A percentile compares a stretch with the other conserved stretches of the same genome.
These are phyloP conservation scores for Amylostereum areolatum DNA, from an alignment of 1,284 basidiomycete species.

Conservation along the genomic window DNA sequence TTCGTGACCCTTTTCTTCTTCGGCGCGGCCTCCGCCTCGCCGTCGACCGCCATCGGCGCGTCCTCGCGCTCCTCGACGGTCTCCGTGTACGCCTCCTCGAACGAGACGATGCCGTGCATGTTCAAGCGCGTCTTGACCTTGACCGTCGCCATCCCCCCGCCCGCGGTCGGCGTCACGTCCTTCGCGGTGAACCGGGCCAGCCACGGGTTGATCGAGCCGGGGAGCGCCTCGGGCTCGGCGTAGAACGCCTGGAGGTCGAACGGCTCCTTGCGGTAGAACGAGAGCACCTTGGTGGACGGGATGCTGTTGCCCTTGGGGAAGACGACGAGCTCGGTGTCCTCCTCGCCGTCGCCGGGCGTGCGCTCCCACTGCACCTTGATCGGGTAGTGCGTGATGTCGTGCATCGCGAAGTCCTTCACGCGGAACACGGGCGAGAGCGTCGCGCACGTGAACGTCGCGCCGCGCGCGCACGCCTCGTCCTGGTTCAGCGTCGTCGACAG, in stretches of 20 bases:
- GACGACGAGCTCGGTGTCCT: constrained; percentile 84
- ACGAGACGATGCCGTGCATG: constrained; percentile 78
- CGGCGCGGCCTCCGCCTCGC: constrained; percentile 47
- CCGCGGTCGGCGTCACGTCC: constrained; percentile 60
- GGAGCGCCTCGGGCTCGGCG: constrained; percentile 62
- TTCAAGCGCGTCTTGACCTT: constrained; percentile 89
- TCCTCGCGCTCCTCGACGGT: constrained; percentile 78
- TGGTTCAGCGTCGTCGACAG: constrained; percentile 90
- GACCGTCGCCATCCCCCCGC: constrained; percentile 72
- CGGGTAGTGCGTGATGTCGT: constrained; percentile 80
- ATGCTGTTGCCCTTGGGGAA: constrained; percentile 80
- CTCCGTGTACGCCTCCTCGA: constrained; percentile 82
- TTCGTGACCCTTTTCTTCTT: constrained; percentile 80
- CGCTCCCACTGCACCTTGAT: constrained; percentile 86
- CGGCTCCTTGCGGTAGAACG: constrained; percentile 84
- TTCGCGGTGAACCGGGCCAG: constrained; percentile 78
- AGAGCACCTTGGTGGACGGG: constrained; percentile 90
- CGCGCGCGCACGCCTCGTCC: constrained; percentile 91
- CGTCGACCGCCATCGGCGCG: constrained; percentile 68
- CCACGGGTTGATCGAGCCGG: constrained; percentile 79
- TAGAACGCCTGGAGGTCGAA: constrained; percentile 87
- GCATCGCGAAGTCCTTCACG: constrained; percentile 85
- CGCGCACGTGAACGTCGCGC: constrained; percentile 91
- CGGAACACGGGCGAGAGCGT: constrained; percentile 95
- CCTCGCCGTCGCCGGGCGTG: constrained; percentile 69